A percentile compares a stretch with the other conserved stretches of the same genome.
Evolutionary conservation across 139 green algal species (phyloP).

Genomic region (Micromonas pusilla): DNA sequence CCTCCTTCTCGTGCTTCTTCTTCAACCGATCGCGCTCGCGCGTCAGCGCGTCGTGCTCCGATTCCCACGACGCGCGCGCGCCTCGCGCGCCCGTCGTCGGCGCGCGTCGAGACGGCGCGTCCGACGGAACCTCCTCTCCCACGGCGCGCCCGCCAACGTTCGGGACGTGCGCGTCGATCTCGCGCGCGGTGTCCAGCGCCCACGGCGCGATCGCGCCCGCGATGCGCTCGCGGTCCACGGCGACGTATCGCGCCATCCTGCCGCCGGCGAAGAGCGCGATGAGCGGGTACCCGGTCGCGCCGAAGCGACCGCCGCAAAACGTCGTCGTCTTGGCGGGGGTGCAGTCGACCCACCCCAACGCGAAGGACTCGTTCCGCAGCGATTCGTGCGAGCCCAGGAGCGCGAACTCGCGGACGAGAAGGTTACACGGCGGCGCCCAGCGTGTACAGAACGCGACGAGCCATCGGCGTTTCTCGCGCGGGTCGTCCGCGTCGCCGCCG

Average conservation of each 20-base stretch:
- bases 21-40: no score
- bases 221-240: neutral
- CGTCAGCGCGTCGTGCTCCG: neutral
- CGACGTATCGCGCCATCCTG: neutral
- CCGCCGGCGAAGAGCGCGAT: neutral
- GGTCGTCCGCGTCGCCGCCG: no score
- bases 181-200: no score
- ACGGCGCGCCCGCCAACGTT: neutral
- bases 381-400: neutral
- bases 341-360: neutral
- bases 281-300: neutral
- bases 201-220: neutral
- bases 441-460: neutral
- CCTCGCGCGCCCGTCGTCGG: no score
- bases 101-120: neutral
- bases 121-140: neutral
- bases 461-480: neutral
- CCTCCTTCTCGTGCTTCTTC: neutral
- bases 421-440: neutral
- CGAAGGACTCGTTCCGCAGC: neutral
- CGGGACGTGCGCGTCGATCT: neutral
- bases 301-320: neutral
- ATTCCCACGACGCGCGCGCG: neutral
- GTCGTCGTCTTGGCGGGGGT: neutral
- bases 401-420: neutral